phyloP scores from a whole-genome alignment of 306 rosid genomes.

The Prunus davidiana region DNA sequence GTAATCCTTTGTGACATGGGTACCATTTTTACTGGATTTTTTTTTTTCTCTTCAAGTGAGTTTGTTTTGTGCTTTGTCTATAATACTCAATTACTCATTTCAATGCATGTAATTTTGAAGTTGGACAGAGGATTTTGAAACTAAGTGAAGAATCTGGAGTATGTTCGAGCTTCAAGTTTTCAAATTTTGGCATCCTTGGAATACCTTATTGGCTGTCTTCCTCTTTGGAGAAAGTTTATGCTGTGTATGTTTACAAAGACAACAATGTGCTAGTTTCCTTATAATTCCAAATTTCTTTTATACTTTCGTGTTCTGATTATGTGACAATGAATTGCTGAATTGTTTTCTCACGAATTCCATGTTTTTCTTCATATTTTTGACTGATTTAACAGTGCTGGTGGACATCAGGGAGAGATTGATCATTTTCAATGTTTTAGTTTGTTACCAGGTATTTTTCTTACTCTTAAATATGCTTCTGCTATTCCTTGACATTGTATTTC shows the following conservation, averaged over 20 bases:
- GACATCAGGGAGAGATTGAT: slow-evolving; percentile 48
- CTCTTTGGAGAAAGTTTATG: slow-evolving; percentile 52
- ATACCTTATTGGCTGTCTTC: slow-evolving; percentile 77
- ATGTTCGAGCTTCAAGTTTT: slow-evolving; percentile 52
- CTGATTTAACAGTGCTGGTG: slow-evolving; percentile 52
- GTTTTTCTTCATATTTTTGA: slow-evolving; percentile 5
- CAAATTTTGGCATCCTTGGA: slow-evolving; percentile 78
- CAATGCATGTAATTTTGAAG: slow-evolving; percentile 41
- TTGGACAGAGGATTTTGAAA: slow-evolving; percentile 80
- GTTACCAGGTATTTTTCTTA: slow-evolving; percentile 68
- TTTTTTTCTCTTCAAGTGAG: slow-evolving; percentile 5
- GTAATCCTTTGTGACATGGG: slow-evolving; percentile 69
- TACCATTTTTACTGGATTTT: slow-evolving; percentile 28
- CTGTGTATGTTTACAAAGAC: slow-evolving; percentile 43
- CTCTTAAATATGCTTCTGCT: slow-evolving; percentile 23
- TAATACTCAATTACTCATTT: slow-evolving; percentile 19
- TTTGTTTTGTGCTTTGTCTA: slow-evolving; percentile 18
- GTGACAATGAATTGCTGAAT: not conserved
- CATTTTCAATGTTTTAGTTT: slow-evolving; percentile 65
- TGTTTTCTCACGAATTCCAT: slow-evolving; percentile 9
- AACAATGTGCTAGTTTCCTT: not conserved
- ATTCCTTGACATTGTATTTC: not conserved
- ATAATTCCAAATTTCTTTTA: not conserved
- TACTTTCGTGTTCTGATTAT: slow-evolving; percentile 15
- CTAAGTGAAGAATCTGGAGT: slow-evolving; percentile 45